These are phyloP conservation scores for Aspergillus sp. DNA, from an alignment of 2,329 filamentous ascomycete species.

Conservation along the genomic window DNA sequence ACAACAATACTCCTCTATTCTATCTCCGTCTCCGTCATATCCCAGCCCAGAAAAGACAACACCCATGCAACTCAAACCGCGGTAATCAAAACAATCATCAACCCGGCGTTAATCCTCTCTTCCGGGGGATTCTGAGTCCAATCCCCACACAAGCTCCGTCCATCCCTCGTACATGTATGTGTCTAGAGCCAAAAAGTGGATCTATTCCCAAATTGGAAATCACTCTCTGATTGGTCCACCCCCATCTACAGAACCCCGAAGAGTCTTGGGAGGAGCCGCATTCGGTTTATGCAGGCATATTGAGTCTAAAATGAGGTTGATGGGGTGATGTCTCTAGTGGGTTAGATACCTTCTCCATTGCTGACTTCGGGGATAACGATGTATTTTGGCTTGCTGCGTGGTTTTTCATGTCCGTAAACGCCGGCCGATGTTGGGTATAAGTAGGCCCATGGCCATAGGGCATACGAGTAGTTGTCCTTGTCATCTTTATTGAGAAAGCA, in stretches of 20 bases:
- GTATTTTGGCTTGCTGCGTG: not conserved
- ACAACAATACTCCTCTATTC: too few species aligned
- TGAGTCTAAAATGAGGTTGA: not conserved
- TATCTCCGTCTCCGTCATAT: too few species aligned
- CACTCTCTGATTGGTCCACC: constrained; percentile 8
- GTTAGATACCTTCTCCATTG: not conserved
- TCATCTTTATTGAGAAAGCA: not conserved
- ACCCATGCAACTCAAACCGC: too few species aligned
- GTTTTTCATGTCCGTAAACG: not conserved
- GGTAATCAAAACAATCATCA: too few species aligned
- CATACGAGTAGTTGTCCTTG: not conserved
- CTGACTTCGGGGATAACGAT: not conserved
- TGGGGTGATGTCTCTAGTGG: not conserved
- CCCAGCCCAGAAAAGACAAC: too few species aligned
- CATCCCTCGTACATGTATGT: too few species aligned
- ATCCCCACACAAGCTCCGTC: too few species aligned
- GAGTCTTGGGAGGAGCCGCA: too few species aligned
- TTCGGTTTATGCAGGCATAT: not conserved
- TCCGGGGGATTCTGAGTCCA: too few species aligned
- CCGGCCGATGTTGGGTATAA: not conserved
- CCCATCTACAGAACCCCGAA: not conserved
- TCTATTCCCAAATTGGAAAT: not conserved
- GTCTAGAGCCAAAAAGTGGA: not conserved
- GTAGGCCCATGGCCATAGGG: not conserved
- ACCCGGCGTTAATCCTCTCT: too few species aligned